Evolutionary conservation across 2,329 filamentous ascomycete genomes (phyloP), one percentile per base, ranked within the genome.

Genomic region (Pseudohalonectria lignicola): DNA sequence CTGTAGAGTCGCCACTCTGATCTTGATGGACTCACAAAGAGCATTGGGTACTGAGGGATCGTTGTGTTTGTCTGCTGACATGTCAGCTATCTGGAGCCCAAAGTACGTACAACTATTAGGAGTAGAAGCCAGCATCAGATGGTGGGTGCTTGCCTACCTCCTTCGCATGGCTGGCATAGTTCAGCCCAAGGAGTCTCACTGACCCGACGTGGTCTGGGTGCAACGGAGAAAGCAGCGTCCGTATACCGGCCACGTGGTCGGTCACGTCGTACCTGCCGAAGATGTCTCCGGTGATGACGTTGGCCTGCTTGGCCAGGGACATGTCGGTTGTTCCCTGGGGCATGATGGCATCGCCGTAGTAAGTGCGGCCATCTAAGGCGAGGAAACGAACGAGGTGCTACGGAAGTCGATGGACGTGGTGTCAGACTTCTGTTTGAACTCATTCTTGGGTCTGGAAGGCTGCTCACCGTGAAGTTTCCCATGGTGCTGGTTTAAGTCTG

Each of bases 291-390:
- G 62, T 62, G 45, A 85, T 74, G 34, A 85, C 63, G 36, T 61
- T 71, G 17, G 81, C 81, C 48, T 71, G 66, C 36, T 63, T 73
- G 2, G 71, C 68, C 58, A 76, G 69, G 42, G 71, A 61, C 44
- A 84, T 68, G 49, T 85, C 76, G 35, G 55, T 72, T 29, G 69
- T 60, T 16, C 76, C 77, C 1, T 57, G 38, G 4, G 79, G 76
- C 16, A 86, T 69, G 40, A 86, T 74, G 43, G 82, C 81, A 59
- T 87, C 80, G 47, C 82, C 83, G 46, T 85, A 84, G 58, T 84
- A 82, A 26, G 73, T 70, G 40, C 67, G 66, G 53, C 81, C 81
- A 50, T 86, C 78, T 48, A 71, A 75, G 49, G 80, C 76, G 8
- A 85, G 69, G 60, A 86, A 87, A 38, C 82, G 78, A 47, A 87